phyloP scores from a whole-genome alignment of 441 rosid genomes.

The Erysimum pusillum region DNA sequence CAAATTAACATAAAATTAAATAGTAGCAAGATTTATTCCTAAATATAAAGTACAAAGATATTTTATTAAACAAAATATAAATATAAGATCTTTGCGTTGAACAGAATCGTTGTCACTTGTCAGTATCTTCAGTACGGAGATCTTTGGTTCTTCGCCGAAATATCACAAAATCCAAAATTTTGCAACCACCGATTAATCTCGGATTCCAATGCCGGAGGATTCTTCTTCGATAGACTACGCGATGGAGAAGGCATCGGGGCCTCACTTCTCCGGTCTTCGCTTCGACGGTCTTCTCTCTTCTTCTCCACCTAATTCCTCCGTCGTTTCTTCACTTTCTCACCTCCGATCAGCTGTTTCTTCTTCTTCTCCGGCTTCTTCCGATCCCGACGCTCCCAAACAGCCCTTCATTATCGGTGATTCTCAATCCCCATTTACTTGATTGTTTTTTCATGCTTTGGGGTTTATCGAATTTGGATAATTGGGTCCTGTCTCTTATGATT shows the following conservation, averaged over 20 bases:
- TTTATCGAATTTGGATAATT: slow-evolving; percentile 6
- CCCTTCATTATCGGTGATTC: slow-evolving; percentile 88
- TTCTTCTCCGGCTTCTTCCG: slow-evolving; percentile 41
- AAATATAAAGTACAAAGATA: no score
- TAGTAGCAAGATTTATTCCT: no score
- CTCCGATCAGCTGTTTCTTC: slow-evolving; percentile 46
- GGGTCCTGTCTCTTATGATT: slow-evolving; percentile 1
- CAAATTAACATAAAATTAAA: no score
- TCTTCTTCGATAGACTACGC: slow-evolving; percentile 72
- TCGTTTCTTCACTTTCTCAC: slow-evolving; percentile 46
- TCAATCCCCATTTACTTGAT: neutral
- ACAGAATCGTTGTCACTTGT: no score
- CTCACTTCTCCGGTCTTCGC: slow-evolving; percentile 97
- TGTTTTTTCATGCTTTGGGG: neutral
- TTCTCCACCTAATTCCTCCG: slow-evolving; percentile 53
- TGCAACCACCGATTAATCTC: neutral
- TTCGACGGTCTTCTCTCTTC: slow-evolving; percentile 72
- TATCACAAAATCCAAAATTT: neutral
- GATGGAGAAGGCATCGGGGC: slow-evolving; percentile 97
- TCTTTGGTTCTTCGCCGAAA: slow-evolving; percentile 18
- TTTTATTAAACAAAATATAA: no score
- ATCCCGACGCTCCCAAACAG: slow-evolving; percentile 62
- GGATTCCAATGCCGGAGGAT: slow-evolving; percentile 59
- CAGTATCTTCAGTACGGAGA: no score
- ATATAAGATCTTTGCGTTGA: no score